Evolutionary conservation across 139 green algal genomes (phyloP).

Genomic region (Chlamydomonas incerta): DNA sequence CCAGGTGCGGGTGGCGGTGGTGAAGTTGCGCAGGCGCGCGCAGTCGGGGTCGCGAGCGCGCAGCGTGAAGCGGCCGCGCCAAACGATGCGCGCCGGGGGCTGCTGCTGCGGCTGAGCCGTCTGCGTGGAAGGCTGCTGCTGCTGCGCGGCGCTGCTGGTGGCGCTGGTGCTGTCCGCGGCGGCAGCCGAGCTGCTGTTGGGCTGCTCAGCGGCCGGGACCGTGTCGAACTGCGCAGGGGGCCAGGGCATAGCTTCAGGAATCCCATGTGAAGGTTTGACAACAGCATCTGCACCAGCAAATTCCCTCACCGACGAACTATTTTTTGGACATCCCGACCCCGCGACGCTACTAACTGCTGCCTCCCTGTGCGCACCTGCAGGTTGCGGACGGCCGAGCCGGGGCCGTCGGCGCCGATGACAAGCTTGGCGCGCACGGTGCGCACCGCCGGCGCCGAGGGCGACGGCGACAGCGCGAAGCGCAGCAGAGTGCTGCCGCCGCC

Average conservation of each 20-base stretch:
- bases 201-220: background rate
- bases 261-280: background rate
- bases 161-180: background rate
- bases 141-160: background rate
- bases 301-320: background rate
- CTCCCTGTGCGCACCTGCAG: conserved; percentile 1
- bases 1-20: conserved; percentile 14
- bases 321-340: too few species aligned
- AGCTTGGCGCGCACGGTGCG: background rate
- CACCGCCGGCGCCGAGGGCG: background rate
- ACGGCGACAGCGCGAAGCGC: background rate
- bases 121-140: background rate
- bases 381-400: background rate
- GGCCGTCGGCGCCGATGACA: conserved; percentile 4
- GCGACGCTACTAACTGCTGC: too few species aligned
- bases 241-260: background rate
- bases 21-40: conserved; percentile 16
- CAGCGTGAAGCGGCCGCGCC: conserved; percentile 36
- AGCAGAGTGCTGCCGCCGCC: background rate
- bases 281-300: too few species aligned
- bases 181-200: background rate
- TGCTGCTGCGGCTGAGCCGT: background rate
- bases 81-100: conserved; percentile 5
- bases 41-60: conserved; percentile 21
- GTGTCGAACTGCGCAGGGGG: background rate